phyloP scores from a whole-genome alignment of 345 rosid genomes.

The Carallia pectinifolia region DNA sequence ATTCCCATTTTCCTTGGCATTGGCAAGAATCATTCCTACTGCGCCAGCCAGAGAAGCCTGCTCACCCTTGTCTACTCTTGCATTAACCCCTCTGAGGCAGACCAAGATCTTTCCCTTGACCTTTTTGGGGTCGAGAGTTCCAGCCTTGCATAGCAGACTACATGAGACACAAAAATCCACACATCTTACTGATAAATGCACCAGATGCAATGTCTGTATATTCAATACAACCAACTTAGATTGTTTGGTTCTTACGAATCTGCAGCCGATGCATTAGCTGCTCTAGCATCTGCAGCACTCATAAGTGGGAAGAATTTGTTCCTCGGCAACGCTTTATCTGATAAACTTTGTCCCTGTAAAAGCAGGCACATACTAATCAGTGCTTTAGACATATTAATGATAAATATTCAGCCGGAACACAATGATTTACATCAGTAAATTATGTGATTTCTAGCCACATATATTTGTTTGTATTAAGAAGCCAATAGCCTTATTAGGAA shows the following conservation, averaged over 20 bases:
- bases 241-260: constrained; percentile 52
- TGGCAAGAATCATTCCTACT: constrained; percentile 24
- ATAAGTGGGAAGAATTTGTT: constrained; percentile 53
- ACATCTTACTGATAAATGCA: neutral
- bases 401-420: neutral
- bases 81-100: constrained; percentile 24
- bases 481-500: no score
- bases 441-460: no score
- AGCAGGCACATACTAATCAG: neutral
- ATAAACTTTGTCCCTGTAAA: constrained; percentile 73
- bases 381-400: neutral
- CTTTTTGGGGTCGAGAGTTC: constrained; percentile 19
- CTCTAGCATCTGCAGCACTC: constrained; percentile 53
- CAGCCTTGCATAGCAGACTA: constrained; percentile 19
- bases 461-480: neutral
- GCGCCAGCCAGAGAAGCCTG: constrained; percentile 20
- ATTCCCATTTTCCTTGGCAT: constrained; percentile 8
- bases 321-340: constrained; percentile 39
- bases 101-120: constrained; percentile 29
- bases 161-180: neutral
- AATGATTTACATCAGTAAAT: no score
- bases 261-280: constrained; percentile 43
- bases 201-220: neutral
- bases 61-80: constrained; percentile 25
- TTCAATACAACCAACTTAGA: neutral